Evolutionary conservation across 257 asterid genomes (phyloP), one percentile per base, ranked within the genome.

Genomic region (Marsdenia floribunda): DNA sequence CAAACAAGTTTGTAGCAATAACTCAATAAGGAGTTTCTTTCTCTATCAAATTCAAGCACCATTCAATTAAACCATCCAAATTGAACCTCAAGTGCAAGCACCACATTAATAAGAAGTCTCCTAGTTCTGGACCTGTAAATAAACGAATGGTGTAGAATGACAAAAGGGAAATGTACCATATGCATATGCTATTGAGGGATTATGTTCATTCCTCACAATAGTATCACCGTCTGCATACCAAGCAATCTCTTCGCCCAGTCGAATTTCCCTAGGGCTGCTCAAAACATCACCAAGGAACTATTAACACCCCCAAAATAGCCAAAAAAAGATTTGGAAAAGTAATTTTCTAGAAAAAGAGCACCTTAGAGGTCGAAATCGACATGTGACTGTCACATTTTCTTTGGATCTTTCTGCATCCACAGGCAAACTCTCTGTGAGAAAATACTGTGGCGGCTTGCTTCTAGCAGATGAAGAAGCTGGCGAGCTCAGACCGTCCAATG

Each of bases 151-250:
- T 63, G 1, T 19, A 40, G 71, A 38, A 73, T 46, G 47, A 73
- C 40, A 75, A 73, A 49, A 77, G 46, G 35, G 68, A 42, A 82
- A 75, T 80, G 68, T 90, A 95, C 99, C 99, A 72, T 91, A 95
- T 64, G 99, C 98, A 72, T 89, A 95, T 70, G 99, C 99, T 84
- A 92, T 86, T 52, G 96, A 86, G 38, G 88, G 93, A 74, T 91
- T 91, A 75, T 90, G 93, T 82, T 95, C 99, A 86, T 86, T 95
- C 85, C 99, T 86, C 84, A 90, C 96, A 77, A 91, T 87, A 76
- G 96, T 86, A 81, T 95, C 99, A 80, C 99, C 99, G 82, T 95
- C 99, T 6, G 99, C 99, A 40, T 95, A 95, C 99, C 99, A 95
- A 1, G 97, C 96, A 77, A 95, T 92, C 85, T 92, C 99, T 83